Evolutionary conservation across 331 rosid genomes (phyloP), one percentile per base, ranked within the genome.

Genomic region (Phaseolus coccineus): DNA sequence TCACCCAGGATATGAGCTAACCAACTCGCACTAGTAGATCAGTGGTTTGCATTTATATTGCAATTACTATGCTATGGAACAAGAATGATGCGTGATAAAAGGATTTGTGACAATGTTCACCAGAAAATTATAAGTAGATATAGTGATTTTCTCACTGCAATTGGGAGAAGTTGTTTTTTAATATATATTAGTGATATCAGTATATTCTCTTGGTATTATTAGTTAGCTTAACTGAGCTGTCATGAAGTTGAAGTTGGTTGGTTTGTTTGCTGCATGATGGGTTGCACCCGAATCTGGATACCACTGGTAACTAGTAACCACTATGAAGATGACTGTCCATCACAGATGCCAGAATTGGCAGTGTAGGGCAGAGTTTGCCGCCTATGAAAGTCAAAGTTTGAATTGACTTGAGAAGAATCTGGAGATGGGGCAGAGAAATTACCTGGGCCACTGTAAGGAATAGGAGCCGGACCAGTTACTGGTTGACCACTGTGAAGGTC

Each of bases 91-190:
- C 42, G 44, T 47, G 33, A 1, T 69, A 5, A 59, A 47, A 69
- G 73, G 78, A 14, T 65, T 39, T 65, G 71, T 55, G 61, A 42
- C 50, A 42, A 6, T n/a, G 40, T 33, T 78, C 10, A 33, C 28
- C 28, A 27, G 30, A 33, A 40, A 28, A 46, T 25, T 44, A 44
- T 46, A 22, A 44, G 71, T 46, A 22, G 40, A 44, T n/a, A 52
- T 16, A 22, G 22, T 39, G 19, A 39, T 66, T 63, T 33, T 37
- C 39, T 39, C 39, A 10, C 46, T 63, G 69, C 56, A 31, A 62
- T 7, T 71, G 48, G n/a, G 15, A 66, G 52, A 66, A 71, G 48
- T 51, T 33, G 22, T 46, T 8, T 52, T 10, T 44, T 53, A 40
- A 42, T 10, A 4, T 58, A 58, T 58, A 27, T 25, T 27, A 27